A percentile compares a stretch with the other conserved stretches of the same genome.
Conservation (phyloP, 495 filamentous ascomycete genomes). For the Aspergillus haitiensis region DNA sequence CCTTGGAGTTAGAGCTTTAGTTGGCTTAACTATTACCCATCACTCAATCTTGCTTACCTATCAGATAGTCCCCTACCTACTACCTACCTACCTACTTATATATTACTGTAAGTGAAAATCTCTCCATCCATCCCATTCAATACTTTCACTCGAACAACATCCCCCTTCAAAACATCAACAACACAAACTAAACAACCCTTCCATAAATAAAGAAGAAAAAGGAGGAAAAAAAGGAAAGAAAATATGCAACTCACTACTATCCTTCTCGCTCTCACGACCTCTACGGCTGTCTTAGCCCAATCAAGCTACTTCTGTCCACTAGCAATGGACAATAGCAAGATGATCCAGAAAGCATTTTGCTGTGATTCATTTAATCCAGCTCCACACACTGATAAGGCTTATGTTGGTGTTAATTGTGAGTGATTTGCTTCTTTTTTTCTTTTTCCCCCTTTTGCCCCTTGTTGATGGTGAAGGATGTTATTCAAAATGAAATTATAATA, state of each 20-base stretch:
- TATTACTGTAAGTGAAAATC: not conserved
- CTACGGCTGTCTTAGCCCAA: conserved; percentile 28
- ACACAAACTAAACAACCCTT: not conserved
- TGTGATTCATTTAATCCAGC: conserved; percentile 33
- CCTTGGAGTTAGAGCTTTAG: no score
- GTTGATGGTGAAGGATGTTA: no score
- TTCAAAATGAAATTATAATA: no score
- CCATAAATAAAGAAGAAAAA: not conserved
- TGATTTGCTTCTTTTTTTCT: conserved; percentile 5
- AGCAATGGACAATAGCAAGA: conserved; percentile 35
- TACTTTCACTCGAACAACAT: not conserved
- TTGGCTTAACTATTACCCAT: no score
- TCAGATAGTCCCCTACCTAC: no score
- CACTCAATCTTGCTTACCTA: no score
- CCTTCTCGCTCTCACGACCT: conserved; percentile 26
- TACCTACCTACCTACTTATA: not conserved
- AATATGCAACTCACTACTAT: conserved; percentile 38
- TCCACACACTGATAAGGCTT: conserved; percentile 24
- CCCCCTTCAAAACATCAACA: not conserved
- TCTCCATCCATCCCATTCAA: not conserved
- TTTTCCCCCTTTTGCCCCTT: not conserved
- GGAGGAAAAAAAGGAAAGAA: conserved; percentile 15
- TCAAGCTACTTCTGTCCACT: conserved; percentile 37
- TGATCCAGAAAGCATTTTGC: conserved; percentile 42
- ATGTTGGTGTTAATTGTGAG: conserved; percentile 36